Conservation (phyloP, 2,329 filamentous ascomycete genomes). For the Clonostachys rhizophaga region DNA sequence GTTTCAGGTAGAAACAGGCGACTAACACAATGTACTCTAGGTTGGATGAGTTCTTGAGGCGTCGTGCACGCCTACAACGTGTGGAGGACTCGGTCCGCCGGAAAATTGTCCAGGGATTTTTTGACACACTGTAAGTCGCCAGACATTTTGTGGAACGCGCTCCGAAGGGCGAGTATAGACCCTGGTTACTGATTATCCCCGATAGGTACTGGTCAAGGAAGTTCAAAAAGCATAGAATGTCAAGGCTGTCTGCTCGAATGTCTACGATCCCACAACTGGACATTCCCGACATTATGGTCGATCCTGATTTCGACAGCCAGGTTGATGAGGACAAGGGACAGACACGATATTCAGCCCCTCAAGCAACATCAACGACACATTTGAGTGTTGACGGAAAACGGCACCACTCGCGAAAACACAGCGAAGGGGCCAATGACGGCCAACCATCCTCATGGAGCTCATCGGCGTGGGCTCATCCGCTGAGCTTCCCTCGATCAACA, state of each 20-base stretch:
- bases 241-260: conserved; percentile 72
- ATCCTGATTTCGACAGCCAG: conserved; percentile 42
- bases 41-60: conserved; percentile 89
- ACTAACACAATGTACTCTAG: conserved; percentile 29
- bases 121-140: conserved; percentile 71
- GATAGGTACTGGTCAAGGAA: conserved; percentile 72
- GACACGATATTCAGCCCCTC: background rate
- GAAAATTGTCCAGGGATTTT: conserved; percentile 88
- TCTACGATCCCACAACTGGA: conserved; percentile 72
- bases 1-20: no score
- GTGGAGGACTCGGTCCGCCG: conserved; percentile 93
- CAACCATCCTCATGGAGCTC: background rate
- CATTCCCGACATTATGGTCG: conserved; percentile 86
- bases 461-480: conserved; percentile 33
- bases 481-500: conserved; percentile 47
- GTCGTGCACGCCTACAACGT: conserved; percentile 82
- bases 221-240: conserved; percentile 72
- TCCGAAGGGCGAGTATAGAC: no score
- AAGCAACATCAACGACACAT: conserved; percentile 2
- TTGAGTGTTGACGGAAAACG: conserved; percentile 4
- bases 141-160: no score
- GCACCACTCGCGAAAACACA: background rate
- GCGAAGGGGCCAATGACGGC: background rate
- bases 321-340: background rate
- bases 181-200: background rate